phyloP scores from a whole-genome alignment of 164 flowering plant species.

The Kalanchoe fedtschenkoi region DNA sequence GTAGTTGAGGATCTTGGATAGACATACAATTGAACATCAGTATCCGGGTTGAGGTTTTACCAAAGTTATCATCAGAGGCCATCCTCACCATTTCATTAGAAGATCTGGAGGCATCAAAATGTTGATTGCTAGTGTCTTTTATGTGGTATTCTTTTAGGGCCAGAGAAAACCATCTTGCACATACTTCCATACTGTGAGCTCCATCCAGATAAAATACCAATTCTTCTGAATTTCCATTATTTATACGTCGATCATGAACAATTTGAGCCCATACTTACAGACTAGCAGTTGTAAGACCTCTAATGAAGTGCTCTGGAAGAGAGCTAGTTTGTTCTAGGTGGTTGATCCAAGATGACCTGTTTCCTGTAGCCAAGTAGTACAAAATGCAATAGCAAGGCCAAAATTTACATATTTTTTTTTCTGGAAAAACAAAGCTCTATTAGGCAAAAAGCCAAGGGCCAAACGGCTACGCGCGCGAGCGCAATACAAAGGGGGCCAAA shows the following conservation, averaged over 20 bases:
- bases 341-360: constrained; percentile 49
- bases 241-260: constrained; percentile 39
- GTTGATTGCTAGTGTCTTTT: constrained; percentile 14
- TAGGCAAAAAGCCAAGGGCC: too few species aligned
- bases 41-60: constrained; percentile 43
- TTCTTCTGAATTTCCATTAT: constrained; percentile 36
- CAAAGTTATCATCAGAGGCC: constrained; percentile 14
- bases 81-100: constrained; percentile 17
- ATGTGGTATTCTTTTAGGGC: constrained; percentile 43
- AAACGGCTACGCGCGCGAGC: too few species aligned
- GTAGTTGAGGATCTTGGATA: constrained; percentile 81
- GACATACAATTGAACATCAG: constrained; percentile 92
- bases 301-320: constrained; percentile 68
- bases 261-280: constrained; percentile 92
- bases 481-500: too few species aligned
- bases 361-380: constrained; percentile 69
- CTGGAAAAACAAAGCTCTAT: too few species aligned
- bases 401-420: constrained; percentile 73
- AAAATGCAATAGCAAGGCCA: constrained; percentile 78
- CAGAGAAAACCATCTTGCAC: constrained; percentile 78
- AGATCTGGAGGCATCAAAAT: constrained; percentile 16
- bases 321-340: constrained; percentile 33
- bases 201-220: constrained; percentile 89
- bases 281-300: constrained; percentile 63
- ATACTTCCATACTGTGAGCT: constrained; percentile 94